phyloP scores from a whole-genome alignment of 345 rosid species.

The Camelina laxa region DNA sequence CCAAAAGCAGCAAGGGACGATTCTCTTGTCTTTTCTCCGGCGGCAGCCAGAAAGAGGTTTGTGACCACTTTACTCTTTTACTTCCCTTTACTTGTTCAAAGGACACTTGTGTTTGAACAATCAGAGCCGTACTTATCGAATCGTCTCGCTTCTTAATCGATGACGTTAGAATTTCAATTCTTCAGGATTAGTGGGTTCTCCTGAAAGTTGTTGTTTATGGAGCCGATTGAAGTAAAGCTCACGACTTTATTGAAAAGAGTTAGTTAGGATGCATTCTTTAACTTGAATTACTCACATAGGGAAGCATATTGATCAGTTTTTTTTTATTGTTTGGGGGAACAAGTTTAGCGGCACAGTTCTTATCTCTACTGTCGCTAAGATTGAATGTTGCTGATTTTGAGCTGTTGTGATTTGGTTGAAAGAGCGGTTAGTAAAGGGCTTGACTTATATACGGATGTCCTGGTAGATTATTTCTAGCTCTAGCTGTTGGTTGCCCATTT shows the following conservation, averaged over 20 bases:
- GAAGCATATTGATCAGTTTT: not conserved
- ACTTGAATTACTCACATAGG: not conserved
- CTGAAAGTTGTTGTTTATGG: not conserved
- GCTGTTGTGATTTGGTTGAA: not conserved
- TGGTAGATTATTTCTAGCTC: not conserved
- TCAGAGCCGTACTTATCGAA: not conserved
- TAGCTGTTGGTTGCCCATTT: not conserved
- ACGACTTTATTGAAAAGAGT: not conserved
- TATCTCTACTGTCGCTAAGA: not conserved
- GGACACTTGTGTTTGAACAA: not conserved
- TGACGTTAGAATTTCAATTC: not conserved
- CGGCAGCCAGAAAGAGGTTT: slow-evolving; percentile 69
- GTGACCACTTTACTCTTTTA: too few relatives aligned
- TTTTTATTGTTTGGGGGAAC: not conserved
- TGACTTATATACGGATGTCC: too few relatives aligned
- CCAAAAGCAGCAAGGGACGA: slow-evolving; percentile 61
- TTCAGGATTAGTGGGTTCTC: not conserved
- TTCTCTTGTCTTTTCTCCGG: slow-evolving; percentile 78
- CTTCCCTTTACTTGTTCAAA: not conserved
- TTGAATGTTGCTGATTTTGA: not conserved
- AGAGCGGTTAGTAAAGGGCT: not conserved
- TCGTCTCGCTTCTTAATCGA: too few relatives aligned
- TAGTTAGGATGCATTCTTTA: not conserved
- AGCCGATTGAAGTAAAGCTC: too few relatives aligned
- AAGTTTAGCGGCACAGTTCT: not conserved